phyloP scores from a whole-genome alignment of 108 stramenopile genomes.

The Asterionellopsis glacialis region DNA sequence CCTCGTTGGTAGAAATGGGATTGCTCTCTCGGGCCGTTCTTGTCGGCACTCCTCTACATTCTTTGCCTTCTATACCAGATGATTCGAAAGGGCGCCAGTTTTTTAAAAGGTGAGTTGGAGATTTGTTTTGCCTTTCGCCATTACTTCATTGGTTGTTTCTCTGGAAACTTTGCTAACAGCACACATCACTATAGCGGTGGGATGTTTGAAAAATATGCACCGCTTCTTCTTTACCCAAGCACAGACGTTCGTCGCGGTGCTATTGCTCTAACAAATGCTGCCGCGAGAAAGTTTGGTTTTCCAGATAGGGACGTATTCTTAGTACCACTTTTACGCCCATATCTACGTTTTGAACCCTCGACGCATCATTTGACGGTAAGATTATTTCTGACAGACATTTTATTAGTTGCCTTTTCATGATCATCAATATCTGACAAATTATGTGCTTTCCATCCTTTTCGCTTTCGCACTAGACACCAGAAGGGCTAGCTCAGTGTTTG shows the following conservation, averaged over 20 bases:
- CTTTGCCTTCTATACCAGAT: too few species aligned
- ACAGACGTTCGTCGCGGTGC: constrained; percentile 40
- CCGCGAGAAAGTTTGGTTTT: constrained; percentile 49
- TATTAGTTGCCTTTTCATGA: too few species aligned
- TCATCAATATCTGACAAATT: neutral
- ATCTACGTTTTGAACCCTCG: constrained; percentile 53
- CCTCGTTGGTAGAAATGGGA: constrained; percentile 50
- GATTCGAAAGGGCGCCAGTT: too few species aligned
- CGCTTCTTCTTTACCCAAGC: constrained; percentile 72
- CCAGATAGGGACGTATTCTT: constrained; percentile 70
- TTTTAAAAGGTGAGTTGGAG: too few species aligned
- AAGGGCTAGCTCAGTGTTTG: constrained; percentile 21
- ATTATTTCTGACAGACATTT: neutral
- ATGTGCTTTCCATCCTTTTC: neutral
- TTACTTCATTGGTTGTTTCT: neutral
- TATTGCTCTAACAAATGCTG: constrained; percentile 35
- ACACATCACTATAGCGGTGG: constrained; percentile 27
- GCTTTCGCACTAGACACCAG: neutral
- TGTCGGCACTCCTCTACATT: constrained; percentile 23
- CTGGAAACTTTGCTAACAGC: neutral
- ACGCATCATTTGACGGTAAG: constrained; percentile 18
- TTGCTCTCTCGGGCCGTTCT: constrained; percentile 56
- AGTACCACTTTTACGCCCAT: constrained; percentile 51
- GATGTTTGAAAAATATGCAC: constrained; percentile 61
- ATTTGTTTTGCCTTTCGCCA: neutral